Base-by-base conservation (phyloP, 2,329 filamentous ascomycete genomes). In the Pseudogymnoascus verrucosus region DNA sequence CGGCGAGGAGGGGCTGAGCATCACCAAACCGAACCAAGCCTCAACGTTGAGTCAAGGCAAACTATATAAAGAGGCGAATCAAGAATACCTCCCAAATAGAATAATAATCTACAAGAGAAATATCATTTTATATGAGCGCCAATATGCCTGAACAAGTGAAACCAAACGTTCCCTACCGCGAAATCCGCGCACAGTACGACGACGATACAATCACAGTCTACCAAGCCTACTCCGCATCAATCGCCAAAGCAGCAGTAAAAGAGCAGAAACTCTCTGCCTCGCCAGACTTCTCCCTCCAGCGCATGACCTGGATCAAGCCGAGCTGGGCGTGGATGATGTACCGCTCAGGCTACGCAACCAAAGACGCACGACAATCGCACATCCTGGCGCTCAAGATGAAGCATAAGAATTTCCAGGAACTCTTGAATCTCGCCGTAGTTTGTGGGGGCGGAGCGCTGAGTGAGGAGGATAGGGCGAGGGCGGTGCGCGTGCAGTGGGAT, bases 261-360 rank as follows among this genome's bases (percentile, higher is more conserved):
- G 63, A 74, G 1, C 83, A 86, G 68, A 79, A 74, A 7, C 79
- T 88, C 42, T 73, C 79, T 59, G 80, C 82, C 0, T 83, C 81
- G 0, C 76, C 81, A 2, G 73, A 77, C 5, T 87, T 86, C 74
- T 76, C 73, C 12, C 74, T 75, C n/a, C 73, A 73, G 1, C 79
- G 84, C 61, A 87, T 86, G 84, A 87, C 84, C 3, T 87, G 85
- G 85, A 80, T 87, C 67, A 87, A 87, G 69, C 84, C 84, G 0
- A 82, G 79, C 64, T 88, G 84, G 79, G 75, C 77, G 57, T 88
- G 85, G 85, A 84, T 86, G 80, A 80, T 86, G 73, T 87, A 88
- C 70, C 83, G 85, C 59, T 77, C 78, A 19, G 84, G 84, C 14
- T 88, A 86, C 74, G 82, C 81, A 0, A 79, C 77, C 71, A 87